Evolutionary conservation across 2,329 filamentous ascomycete genomes (phyloP), one percentile per base, ranked within the genome.

Genomic region (Nectriaceae sp.): DNA sequence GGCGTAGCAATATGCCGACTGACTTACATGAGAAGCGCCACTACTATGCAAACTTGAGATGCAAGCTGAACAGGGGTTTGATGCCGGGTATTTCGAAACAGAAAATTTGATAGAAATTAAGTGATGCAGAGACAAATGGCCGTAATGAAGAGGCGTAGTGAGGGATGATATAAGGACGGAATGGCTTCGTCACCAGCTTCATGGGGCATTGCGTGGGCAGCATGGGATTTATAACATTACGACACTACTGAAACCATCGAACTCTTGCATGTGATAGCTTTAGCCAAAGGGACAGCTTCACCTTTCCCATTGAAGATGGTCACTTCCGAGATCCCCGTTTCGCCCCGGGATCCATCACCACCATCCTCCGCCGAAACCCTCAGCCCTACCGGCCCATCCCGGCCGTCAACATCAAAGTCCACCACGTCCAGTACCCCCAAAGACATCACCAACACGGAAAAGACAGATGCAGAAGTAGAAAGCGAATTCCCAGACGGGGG

Each of bases 1-100:
- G 8, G 33, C 8, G 8, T 15, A 6, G 8, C 16, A 36, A 36
- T n/a, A 6, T 8, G 13, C 33, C 13, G 16, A 19, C n/a, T n/a
- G 33, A 36, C 33, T 36, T 36, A 36, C 33, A 36, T 36, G 33
- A 36, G 33, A 19, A n/a, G n/a, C n/a, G n/a, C n/a, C n/a, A n/a
- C n/a, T n/a, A n/a, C n/a, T n/a, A n/a, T 19, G 16, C 8, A n/a
- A 36, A 16, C 33, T 15, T 10, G 33, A n/a, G 13, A n/a, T 19
- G 8, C 33, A n/a, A 36, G 33, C 33, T 36, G 33, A 36, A 5
- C 8, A 19, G 8, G 33, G 33, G 6, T 11, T 36, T 36, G 8
- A 5, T 6, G 5, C 33, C 11, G 33, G 16, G 5, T 15, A 36
- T 11, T n/a, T n/a, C 16, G 8, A 6, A 16, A n/a, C 8, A 10